Conservation (phyloP, 2,329 filamentous ascomycete genomes). For the Alternaria sp. region DNA sequence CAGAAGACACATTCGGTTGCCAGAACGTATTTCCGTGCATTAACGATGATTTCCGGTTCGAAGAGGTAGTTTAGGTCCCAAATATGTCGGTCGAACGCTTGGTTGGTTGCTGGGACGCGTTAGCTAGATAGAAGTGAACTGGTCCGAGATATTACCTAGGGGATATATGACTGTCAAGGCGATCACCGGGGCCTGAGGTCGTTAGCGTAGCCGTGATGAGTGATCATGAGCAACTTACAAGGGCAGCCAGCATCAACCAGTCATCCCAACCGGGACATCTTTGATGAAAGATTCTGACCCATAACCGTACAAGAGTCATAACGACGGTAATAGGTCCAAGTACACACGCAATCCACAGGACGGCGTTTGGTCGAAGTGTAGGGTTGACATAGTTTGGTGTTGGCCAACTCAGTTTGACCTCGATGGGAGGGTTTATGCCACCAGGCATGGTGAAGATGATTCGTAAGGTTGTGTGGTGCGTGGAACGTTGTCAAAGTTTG, state of each 20-base stretch:
- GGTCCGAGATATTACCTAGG: slow-evolving; percentile 15
- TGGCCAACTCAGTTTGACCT: slow-evolving; percentile 34
- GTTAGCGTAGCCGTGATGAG: slow-evolving; percentile 10
- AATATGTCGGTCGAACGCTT: slow-evolving; percentile 33
- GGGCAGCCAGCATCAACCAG: slow-evolving; percentile 37
- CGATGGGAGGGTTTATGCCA: slow-evolving; percentile 35
- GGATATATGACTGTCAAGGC: slow-evolving; percentile 29
- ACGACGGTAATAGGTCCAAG: slow-evolving; percentile 30
- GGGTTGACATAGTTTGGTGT: slow-evolving; percentile 33
- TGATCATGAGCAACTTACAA: slow-evolving; percentile 19
- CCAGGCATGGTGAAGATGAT: slow-evolving; percentile 34
- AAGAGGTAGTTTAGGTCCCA: slow-evolving; percentile 32
- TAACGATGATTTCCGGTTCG: slow-evolving; percentile 16
- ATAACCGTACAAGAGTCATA: slow-evolving; percentile 35
- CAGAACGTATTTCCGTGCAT: slow-evolving; percentile 37
- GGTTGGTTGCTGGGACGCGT: slow-evolving; percentile 19
- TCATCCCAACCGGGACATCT: slow-evolving; percentile 36
- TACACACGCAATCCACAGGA: slow-evolving; percentile 26
- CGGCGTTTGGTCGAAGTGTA: slow-evolving; percentile 24
- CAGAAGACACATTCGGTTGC: slow-evolving; percentile 36
- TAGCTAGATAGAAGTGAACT: not conserved
- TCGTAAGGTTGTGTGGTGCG: not conserved
- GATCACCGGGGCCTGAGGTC: slow-evolving; percentile 22
- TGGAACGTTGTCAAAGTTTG: not conserved
- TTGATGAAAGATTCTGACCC: slow-evolving; percentile 38